Percentiles rank a stretch among this genome's conserved stretches.
These are phyloP conservation scores for Cladosporium velox DNA, from an alignment of 2,329 filamentous ascomycete species.

Conservation along the genomic window DNA sequence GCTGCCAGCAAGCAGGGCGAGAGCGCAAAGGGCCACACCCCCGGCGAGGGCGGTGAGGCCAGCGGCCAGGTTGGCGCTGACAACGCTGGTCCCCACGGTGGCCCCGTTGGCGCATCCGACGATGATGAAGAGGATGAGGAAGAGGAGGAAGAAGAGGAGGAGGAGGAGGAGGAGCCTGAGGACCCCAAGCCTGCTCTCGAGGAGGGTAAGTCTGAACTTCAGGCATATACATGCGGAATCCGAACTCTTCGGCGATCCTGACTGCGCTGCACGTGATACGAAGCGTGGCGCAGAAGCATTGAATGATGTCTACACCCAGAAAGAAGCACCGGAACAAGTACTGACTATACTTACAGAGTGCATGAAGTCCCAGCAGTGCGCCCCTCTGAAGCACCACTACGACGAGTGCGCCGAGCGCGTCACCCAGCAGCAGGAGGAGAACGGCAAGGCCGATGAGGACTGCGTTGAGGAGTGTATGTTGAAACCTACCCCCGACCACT, in stretches of 20 bases:
- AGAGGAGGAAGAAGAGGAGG: slow-evolving; percentile 71
- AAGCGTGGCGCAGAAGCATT: background rate
- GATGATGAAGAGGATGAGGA: slow-evolving; percentile 56
- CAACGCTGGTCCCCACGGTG: slow-evolving; percentile 32
- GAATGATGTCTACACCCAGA: background rate
- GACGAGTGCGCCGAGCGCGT: slow-evolving; percentile 98
- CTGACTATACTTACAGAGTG: slow-evolving; percentile 65
- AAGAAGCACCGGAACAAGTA: background rate
- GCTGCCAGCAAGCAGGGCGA: slow-evolving; percentile 25
- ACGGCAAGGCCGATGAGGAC: slow-evolving; percentile 81
- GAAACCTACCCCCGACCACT: background rate
- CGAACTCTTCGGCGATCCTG: background rate
- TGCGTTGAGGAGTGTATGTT: slow-evolving; percentile 98
- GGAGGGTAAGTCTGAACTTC: slow-evolving; percentile 70
- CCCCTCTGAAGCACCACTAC: slow-evolving; percentile 92
- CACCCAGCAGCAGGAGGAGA: slow-evolving; percentile 68
- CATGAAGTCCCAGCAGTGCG: slow-evolving; percentile 80
- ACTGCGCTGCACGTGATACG: background rate
- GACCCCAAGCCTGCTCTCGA: slow-evolving; percentile 78
- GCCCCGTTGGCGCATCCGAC: slow-evolving; percentile 41
- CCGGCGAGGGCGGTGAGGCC: slow-evolving; percentile 33
- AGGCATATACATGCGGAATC: background rate
- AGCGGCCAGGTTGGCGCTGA: slow-evolving; percentile 32
- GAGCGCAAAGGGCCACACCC: slow-evolving; percentile 31
- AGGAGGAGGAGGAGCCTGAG: slow-evolving; percentile 82